A percentile compares a stretch with the other conserved stretches of the same genome.
phyloP scores from a whole-genome alignment of 495 filamentous ascomycete species.

The Hyphodiscus hymeniophilus region DNA sequence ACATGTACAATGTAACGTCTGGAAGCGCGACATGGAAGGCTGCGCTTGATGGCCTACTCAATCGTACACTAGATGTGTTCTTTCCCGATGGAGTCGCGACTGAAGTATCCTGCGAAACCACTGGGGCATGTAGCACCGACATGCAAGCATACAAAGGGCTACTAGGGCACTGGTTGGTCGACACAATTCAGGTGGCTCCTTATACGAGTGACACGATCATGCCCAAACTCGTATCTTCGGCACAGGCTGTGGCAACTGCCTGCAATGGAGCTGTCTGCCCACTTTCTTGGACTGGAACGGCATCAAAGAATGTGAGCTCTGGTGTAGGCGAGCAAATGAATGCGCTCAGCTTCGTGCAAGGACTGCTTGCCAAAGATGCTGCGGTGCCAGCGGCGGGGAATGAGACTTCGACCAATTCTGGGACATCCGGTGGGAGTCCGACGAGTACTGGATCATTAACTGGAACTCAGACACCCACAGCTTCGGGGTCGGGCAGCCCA shows the following conservation, averaged over 20 bases:
- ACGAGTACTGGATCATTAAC: too few species aligned
- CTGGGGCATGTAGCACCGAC: slow-evolving; percentile 52
- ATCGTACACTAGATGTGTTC: slow-evolving; percentile 47
- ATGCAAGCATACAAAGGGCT: slow-evolving; percentile 71
- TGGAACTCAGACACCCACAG: too few species aligned
- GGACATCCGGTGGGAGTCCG: too few species aligned
- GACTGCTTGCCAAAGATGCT: slow-evolving; percentile 41
- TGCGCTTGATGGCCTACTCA: slow-evolving; percentile 47
- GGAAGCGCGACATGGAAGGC: slow-evolving; percentile 50
- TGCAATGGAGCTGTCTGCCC: slow-evolving; percentile 46
- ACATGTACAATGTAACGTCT: slow-evolving; percentile 60
- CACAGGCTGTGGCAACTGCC: slow-evolving; percentile 49
- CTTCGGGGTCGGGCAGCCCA: too few species aligned
- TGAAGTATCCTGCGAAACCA: slow-evolving; percentile 61
- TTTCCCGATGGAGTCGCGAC: slow-evolving; percentile 47
- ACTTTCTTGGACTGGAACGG: slow-evolving; percentile 47
- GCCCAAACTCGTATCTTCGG: slow-evolving; percentile 47
- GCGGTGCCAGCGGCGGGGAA: slow-evolving; percentile 32
- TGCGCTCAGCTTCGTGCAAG: slow-evolving; percentile 59
- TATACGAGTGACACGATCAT: slow-evolving; percentile 47
- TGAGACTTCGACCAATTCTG: slow-evolving; percentile 2
- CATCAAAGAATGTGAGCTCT: slow-evolving; percentile 26
- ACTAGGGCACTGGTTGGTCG: slow-evolving; percentile 61
- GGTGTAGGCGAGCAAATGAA: slow-evolving; percentile 70
- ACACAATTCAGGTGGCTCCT: slow-evolving; percentile 57